phyloP scores from a whole-genome alignment of 805 yeast species.

The Middelhovenomyces tepae region DNA sequence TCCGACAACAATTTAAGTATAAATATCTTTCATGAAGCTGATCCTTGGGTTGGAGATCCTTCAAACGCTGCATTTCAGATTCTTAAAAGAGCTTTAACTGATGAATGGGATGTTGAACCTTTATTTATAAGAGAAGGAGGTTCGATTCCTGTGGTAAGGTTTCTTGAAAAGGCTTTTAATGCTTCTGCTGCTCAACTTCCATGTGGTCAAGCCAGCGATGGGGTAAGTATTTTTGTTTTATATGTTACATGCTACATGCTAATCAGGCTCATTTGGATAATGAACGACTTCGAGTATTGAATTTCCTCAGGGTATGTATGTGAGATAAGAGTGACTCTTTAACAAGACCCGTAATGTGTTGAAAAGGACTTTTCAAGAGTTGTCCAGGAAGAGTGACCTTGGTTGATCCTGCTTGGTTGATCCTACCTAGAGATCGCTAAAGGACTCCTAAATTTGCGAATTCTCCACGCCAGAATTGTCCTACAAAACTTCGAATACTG shows the following conservation, averaged over 20 bases:
- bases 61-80: conserved; percentile 62
- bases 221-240: too few species aligned
- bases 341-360: conserved; percentile 60
- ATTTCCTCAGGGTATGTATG: too few species aligned
- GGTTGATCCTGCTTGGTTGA: too few species aligned
- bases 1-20: conserved; percentile 57
- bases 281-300: conserved; percentile 72
- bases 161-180: conserved; percentile 66
- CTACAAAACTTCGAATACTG: conserved; percentile 8
- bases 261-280: conserved; percentile 90
- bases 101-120: conserved; percentile 77
- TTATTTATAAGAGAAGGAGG: conserved; percentile 93
- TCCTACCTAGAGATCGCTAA: too few species aligned
- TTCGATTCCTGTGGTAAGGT: conserved; percentile 83
- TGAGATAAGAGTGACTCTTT: too few species aligned
- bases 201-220: conserved; percentile 91
- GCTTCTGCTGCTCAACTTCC: conserved; percentile 96
- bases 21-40: conserved; percentile 72
- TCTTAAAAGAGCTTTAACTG: conserved; percentile 49
- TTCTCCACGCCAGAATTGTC: conserved; percentile 10
- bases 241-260: too few species aligned
- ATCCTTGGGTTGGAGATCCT: conserved; percentile 93
- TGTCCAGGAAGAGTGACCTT: too few species aligned
- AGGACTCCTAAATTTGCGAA: too few species aligned
- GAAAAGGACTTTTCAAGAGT: conserved; percentile 14